Conservation (phyloP, 2,329 filamentous ascomycete genomes). For the Polytolypa hystricis region DNA sequence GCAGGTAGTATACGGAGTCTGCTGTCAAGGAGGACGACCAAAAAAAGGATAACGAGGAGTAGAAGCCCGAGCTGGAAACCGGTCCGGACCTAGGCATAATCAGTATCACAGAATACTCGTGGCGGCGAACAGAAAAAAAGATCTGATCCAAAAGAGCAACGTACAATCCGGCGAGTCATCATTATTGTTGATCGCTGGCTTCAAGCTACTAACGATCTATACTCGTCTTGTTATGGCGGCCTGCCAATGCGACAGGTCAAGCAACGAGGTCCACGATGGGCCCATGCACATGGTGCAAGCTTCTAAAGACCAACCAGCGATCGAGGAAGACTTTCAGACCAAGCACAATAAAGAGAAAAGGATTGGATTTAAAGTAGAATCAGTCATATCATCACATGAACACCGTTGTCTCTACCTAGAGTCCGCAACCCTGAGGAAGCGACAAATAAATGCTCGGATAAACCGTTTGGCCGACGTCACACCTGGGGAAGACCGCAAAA, state of each 20-base stretch:
- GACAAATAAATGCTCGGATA: too few species aligned
- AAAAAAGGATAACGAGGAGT: slow-evolving; percentile 53
- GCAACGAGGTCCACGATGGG: slow-evolving; percentile 9
- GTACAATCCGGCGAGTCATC: slow-evolving; percentile 35
- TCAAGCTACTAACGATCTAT: too few species aligned
- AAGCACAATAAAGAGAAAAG: too few species aligned
- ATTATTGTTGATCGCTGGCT: slow-evolving; percentile 13
- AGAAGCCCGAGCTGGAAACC: slow-evolving; percentile 63
- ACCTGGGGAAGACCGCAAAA: too few species aligned
- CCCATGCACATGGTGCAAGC: slow-evolving; percentile 9
- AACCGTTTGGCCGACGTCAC: too few species aligned
- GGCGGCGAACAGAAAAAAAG: slow-evolving; percentile 4
- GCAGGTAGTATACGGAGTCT: slow-evolving; percentile 78
- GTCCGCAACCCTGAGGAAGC: too few species aligned
- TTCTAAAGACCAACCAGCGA: neutral
- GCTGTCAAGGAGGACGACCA: slow-evolving; percentile 75
- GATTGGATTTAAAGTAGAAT: too few species aligned
- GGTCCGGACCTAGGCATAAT: slow-evolving; percentile 43
- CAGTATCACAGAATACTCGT: slow-evolving; percentile 6
- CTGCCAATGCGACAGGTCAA: slow-evolving; percentile 9
- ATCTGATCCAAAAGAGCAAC: slow-evolving; percentile 7
- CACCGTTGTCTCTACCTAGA: too few species aligned
- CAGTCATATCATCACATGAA: too few species aligned
- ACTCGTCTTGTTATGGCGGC: slow-evolving; percentile 1
- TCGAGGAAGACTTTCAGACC: too few species aligned